Conservation (phyloP, 2,329 filamentous ascomycete genomes). For the Talaromyces sp. region DNA sequence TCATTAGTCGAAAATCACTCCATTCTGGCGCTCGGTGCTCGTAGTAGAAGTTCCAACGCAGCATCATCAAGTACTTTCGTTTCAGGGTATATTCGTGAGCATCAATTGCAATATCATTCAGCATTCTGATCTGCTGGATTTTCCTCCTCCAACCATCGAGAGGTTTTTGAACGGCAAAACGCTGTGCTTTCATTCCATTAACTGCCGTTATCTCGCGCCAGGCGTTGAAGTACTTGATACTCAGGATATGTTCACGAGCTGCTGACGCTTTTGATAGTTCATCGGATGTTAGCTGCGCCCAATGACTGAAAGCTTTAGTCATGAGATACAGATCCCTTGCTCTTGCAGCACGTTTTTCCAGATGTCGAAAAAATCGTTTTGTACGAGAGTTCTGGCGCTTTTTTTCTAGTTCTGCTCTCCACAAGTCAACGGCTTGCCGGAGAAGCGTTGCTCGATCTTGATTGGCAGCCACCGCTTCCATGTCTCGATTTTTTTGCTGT, state of each 20-base stretch:
- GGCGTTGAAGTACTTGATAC: slow-evolving; percentile 62
- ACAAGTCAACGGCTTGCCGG: slow-evolving; percentile 49
- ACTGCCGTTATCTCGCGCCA: slow-evolving; percentile 63
- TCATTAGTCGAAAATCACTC: slow-evolving; percentile 38
- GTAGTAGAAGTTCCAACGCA: slow-evolving; percentile 44
- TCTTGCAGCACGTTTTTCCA: slow-evolving; percentile 56
- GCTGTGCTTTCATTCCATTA: slow-evolving; percentile 51
- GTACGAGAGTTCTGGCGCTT: slow-evolving; percentile 44
- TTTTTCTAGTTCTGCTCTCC: slow-evolving; percentile 39
- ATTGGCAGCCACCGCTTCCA: slow-evolving; percentile 43
- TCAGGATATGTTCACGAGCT: slow-evolving; percentile 65
- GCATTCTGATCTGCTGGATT: slow-evolving; percentile 30
- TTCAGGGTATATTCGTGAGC: slow-evolving; percentile 27
- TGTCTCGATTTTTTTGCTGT: slow-evolving; percentile 32
- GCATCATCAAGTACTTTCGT: slow-evolving; percentile 36
- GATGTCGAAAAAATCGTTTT: slow-evolving; percentile 50
- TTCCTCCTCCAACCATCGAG: slow-evolving; percentile 50
- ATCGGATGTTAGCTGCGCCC: slow-evolving; percentile 61
- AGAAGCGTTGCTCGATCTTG: slow-evolving; percentile 50
- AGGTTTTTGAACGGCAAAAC: slow-evolving; percentile 52
- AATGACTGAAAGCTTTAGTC: slow-evolving; percentile 62
- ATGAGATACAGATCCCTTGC: slow-evolving; percentile 63
- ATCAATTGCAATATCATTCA: slow-evolving; percentile 31
- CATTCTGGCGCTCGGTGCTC: slow-evolving; percentile 40
- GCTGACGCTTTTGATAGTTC: slow-evolving; percentile 61